Percentiles rank a stretch among this genome's conserved stretches.
Evolutionary conservation across 495 filamentous ascomycete genomes (phyloP).

Genomic region (Talaromyces thailandensis): DNA sequence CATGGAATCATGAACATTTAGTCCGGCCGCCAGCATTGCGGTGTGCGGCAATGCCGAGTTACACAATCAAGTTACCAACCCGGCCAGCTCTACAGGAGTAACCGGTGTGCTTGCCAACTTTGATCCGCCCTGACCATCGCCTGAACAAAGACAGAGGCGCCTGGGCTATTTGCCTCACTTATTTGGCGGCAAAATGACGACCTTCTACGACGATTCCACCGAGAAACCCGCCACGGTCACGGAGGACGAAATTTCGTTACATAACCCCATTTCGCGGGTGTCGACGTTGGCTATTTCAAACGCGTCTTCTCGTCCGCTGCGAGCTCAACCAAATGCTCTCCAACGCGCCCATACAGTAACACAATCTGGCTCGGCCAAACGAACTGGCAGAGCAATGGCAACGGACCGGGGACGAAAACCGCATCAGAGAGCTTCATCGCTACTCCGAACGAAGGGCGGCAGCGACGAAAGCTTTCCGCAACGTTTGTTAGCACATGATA

Average conservation of each 20-base stretch:
- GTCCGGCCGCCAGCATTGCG: background rate
- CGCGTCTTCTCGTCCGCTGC: background rate
- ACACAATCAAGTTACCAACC: background rate
- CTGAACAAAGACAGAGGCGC: background rate
- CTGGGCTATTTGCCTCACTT: background rate
- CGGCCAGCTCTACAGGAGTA: background rate
- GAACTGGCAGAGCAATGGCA: slow-evolving; percentile 24
- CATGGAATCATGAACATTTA: background rate
- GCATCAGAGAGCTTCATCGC: slow-evolving; percentile 16
- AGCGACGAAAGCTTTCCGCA: slow-evolving; percentile 40
- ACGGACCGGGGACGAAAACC: slow-evolving; percentile 20
- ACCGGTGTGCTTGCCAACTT: background rate
- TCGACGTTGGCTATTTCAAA: slow-evolving; percentile 3
- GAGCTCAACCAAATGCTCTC: slow-evolving; percentile 14
- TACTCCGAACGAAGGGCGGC: slow-evolving; percentile 35
- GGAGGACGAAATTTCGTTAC: background rate
- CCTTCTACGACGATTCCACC: background rate
- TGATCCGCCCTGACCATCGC: background rate
- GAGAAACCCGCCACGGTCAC: background rate
- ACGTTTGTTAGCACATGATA: slow-evolving; percentile 27
- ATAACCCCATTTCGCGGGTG: background rate
- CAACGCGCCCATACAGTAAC: slow-evolving; percentile 37
- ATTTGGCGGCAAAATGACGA: background rate
- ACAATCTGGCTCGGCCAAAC: slow-evolving; percentile 19
- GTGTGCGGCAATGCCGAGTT: slow-evolving; percentile 6